Base-by-base conservation (phyloP, 495 filamentous ascomycete genomes). In the Friedmanniomyces endolithicus region DNA sequence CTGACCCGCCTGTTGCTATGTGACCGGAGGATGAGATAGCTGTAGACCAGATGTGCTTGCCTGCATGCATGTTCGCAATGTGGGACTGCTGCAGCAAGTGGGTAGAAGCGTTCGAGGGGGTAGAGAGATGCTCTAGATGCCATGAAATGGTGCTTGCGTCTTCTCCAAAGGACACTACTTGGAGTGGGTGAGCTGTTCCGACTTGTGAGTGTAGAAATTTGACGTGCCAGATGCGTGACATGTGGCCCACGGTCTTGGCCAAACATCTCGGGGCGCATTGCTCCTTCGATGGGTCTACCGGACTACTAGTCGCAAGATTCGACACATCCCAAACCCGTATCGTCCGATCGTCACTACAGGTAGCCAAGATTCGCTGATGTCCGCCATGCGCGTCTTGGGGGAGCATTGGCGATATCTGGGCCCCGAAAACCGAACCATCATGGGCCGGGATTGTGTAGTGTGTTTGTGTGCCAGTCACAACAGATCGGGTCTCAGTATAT, bases 261-360 rank as follows among this genome's bases (percentile, higher is more conserved):
- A 92, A 20, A 52, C 67, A 66, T 16, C 16, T 33, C 1, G 60
- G 60, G 9, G 57, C 27, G 25, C 43, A 29, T 4, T 19, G 25
- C 9, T 41, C 35, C 71, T 70, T 6, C 40, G 16, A 33, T 34
- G 9, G n/a, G n/a, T n/a, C n/a, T n/a, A n/a, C 6, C 56, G 63
- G 3, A 67, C 63, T 35, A 57, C 37, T 63, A 1, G 55, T 48
- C 29, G 70, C 63, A 33, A 78, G 70, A 35, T 75, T 69, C 0
- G 81, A 76, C 19, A 98, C 78, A 59, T 95, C 81, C 94, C 94
- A 97, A 0, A 97, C 69, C 29, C 88, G 74, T 27, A 99, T 81
- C 0, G 89, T 94, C 48, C 92, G 76, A 67, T 99, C 92, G 68
- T 99, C 92, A 60, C 90, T 96, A 63, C 92, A 99, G 55, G 88